Conservation (phyloP, 345 rosid genomes). For the Brassica juncea region DNA sequence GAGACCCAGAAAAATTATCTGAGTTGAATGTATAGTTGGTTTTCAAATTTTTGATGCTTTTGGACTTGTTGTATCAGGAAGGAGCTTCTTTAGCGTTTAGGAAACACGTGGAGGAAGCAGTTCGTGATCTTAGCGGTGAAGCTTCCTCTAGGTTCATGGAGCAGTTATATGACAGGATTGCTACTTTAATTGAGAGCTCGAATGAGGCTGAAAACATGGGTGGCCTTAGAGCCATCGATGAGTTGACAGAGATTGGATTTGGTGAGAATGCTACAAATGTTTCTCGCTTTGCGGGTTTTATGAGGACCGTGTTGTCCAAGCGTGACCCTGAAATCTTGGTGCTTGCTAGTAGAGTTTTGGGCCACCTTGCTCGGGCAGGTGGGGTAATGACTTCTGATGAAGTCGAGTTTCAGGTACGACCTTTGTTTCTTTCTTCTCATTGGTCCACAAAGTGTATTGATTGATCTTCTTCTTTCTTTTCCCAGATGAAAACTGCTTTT, state of each 20-base stretch:
- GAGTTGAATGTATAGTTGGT: background rate
- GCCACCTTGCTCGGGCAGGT: conserved; percentile 96
- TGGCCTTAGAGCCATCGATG: conserved; percentile 84
- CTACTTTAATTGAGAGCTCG: conserved; percentile 65
- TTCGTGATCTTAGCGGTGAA: conserved; percentile 86
- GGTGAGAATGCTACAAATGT: conserved; percentile 98
- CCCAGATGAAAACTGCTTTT: conserved; percentile 79
- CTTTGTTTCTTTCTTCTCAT: background rate
- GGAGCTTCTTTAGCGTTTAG: conserved; percentile 76
- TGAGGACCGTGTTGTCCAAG: conserved; percentile 73
- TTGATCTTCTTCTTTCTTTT: conserved; percentile 10
- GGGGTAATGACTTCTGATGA: conserved; percentile 99
- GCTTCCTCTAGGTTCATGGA: conserved; percentile 88
- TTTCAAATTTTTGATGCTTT: conserved; percentile 2
- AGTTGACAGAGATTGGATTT: conserved; percentile 85
- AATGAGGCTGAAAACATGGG: conserved; percentile 90
- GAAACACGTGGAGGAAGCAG: conserved; percentile 83
- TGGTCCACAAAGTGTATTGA: conserved; percentile 6
- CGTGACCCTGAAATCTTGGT: conserved; percentile 80
- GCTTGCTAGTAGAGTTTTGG: conserved; percentile 93
- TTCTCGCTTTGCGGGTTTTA: conserved; percentile 71
- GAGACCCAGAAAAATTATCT: background rate
- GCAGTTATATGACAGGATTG: conserved; percentile 73
- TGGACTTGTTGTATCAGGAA: conserved; percentile 50
- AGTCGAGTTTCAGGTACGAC: conserved; percentile 87